Evolutionary conservation across 352 stramenopile genomes (phyloP), one percentile per base, ranked within the genome.

Genomic region (Peronospora belbahrii): DNA sequence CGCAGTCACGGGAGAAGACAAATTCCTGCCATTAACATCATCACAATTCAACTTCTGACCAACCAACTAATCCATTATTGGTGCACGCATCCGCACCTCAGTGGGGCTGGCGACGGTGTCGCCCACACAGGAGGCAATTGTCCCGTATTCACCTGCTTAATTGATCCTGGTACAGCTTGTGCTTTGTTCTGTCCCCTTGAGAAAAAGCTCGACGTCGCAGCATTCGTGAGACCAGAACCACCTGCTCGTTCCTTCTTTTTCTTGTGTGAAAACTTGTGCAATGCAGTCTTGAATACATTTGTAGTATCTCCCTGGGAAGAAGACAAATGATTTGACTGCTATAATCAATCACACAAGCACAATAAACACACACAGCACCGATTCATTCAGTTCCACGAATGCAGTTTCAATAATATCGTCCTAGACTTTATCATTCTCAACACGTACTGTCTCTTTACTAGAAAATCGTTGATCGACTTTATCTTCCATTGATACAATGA

Each of bases 241-340:
- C 37, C 33, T 31, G 53, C 52, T 13, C 70, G 56, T 19, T 85
- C 60, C 47, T 91, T 85, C 40, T 88, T 81, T 59, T 88, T 91
- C 45, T 83, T n/a, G n/a, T n/a, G 70, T n/a, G 56, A 42, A 36
- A 91, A 85, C 42, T 91, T 91, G 61, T 91, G 75, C 40, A 91
- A 59, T 34, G 74, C 80, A 42, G 71, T 83, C 45, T 78, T 78
- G 44, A 91, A 88, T 30, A 72, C 70, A 46, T 86, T 88, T 7
- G 72, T 79, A 27, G 71, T 80, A 19, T 52, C 22, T 35, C 49
- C 54, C 9, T 58, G 48, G 8, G 54, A 20, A 24, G 54, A 43
- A 8, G 59, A 66, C 22, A 56, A 39, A 24, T n/a, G n/a, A n/a
- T 48, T 68, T 23, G 62, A 27, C 59, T 76, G 44, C 28, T n/a